phyloP scores from a whole-genome alignment of 306 rosid species.

The Alnus rubra region DNA sequence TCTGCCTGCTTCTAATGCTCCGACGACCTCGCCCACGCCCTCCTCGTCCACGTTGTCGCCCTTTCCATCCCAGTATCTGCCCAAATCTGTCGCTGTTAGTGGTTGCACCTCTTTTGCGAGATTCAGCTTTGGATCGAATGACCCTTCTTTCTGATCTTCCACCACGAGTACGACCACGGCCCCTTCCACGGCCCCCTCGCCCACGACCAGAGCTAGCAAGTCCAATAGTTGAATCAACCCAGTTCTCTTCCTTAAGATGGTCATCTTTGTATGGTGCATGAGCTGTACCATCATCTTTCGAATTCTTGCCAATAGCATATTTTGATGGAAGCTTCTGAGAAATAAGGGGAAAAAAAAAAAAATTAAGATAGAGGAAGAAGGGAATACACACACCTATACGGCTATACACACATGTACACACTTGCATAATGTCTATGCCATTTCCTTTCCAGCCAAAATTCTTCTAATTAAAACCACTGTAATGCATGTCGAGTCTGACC shows the following conservation, averaged over 20 bases:
- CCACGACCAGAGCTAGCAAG: slow-evolving; percentile 40
- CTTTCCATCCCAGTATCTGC: slow-evolving; percentile 53
- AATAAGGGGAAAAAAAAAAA: slow-evolving; percentile 4
- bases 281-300: slow-evolving; percentile 25
- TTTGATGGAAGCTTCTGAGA: slow-evolving; percentile 55
- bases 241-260: slow-evolving; percentile 27
- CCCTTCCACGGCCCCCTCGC: slow-evolving; percentile 35
- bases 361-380: no score
- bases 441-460: not conserved
- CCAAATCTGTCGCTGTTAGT: slow-evolving; percentile 37
- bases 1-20: slow-evolving; percentile 49
- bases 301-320: slow-evolving; percentile 30
- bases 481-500: not conserved
- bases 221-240: slow-evolving; percentile 37
- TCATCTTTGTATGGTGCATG: slow-evolving; percentile 32
- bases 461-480: not conserved
- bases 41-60: slow-evolving; percentile 35
- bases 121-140: slow-evolving; percentile 32
- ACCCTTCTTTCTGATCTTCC: slow-evolving; percentile 38
- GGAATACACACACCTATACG: no score
- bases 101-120: slow-evolving; percentile 37
- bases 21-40: slow-evolving; percentile 43
- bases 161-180: slow-evolving; percentile 31
- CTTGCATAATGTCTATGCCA: not conserved
- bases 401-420: not conserved